Conservation (phyloP, 306 rosid genomes). For the Sesbania bispinosa region DNA sequence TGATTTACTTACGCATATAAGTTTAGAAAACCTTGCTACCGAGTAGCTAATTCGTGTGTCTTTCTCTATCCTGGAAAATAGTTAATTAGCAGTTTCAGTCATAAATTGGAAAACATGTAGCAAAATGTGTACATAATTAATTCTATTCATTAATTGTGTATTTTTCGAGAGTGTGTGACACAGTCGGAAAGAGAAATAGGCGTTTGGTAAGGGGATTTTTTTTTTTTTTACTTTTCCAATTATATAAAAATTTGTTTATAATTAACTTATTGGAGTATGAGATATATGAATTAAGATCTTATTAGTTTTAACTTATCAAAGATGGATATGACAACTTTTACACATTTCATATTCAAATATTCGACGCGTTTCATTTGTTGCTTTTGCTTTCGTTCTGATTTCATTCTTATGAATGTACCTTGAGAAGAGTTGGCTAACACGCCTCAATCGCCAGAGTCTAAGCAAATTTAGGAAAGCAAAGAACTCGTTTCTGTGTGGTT, state of each 20-base stretch:
- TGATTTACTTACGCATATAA: slow-evolving; percentile 60
- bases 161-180: background rate
- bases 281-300: background rate
- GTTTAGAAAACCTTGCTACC: slow-evolving; percentile 58
- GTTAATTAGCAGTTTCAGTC: background rate
- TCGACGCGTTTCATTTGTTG: background rate
- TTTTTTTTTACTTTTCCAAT: background rate
- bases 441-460: slow-evolving; percentile 84
- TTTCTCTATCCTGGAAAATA: slow-evolving; percentile 72
- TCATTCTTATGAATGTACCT: slow-evolving; percentile 40
- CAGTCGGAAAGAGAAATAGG: background rate
- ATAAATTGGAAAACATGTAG: background rate
- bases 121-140: background rate
- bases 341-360: background rate
- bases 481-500: slow-evolving; percentile 11
- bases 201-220: background rate
- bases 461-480: slow-evolving; percentile 77
- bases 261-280: background rate
- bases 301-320: background rate
- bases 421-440: slow-evolving; percentile 64
- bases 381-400: background rate
- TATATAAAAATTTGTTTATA: background rate
- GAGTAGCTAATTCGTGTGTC: slow-evolving; percentile 80
- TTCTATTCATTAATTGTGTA: background rate
- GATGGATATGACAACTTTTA: background rate